Evolutionary conservation across 306 rosid genomes (phyloP), one percentile per base, ranked within the genome.

Genomic region (Vicia sativa): DNA sequence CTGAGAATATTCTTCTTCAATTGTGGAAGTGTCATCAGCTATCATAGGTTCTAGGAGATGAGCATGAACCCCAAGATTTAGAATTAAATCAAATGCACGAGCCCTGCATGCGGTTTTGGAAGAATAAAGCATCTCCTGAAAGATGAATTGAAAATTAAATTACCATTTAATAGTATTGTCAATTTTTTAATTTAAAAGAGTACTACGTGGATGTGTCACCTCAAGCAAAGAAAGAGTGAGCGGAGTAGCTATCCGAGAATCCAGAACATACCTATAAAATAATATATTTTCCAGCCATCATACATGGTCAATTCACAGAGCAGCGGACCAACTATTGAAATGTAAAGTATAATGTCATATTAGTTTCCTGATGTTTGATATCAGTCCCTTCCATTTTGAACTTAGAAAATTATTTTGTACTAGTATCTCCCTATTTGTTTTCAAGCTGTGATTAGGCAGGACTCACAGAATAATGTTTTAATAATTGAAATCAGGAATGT

Each of bases 31-130:
- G 43, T 74, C 85, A 18, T 87, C 89, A n/a, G 74, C 79, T 56
- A 81, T 46, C 69, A 95, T 79, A 8, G 97, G 97, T 84, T 88
- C 96, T 73, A 95, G 81, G 45, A 95, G 85, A 86, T 90, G 97
- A 78, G 91, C 96, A 88, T 95, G 99, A 84, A 95, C 97, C 38
- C 96, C 99, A 68, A 95, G 97, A 85, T 95, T 95, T 79, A 95
- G 81, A 80, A 95, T 88, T 79, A 95, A 82, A 85, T 95, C 97
- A 80, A 95, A 95, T 76, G 96, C 97, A 68, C 97, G 96, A 83
- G 81, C 78, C 87, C 95, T 84, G 84, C 95, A 85, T 43, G 88
- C 79, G 59, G 92, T 11, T 79, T 73, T 86, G 55, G 95, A 77
- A 83, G 97, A 90, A 87, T 87, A 78, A 75, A 88, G 87, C 90